These are phyloP conservation scores for Marchantia paleacea DNA, from an alignment of 225 moss, liverwort and hornwort species.

Conservation along the genomic window DNA sequence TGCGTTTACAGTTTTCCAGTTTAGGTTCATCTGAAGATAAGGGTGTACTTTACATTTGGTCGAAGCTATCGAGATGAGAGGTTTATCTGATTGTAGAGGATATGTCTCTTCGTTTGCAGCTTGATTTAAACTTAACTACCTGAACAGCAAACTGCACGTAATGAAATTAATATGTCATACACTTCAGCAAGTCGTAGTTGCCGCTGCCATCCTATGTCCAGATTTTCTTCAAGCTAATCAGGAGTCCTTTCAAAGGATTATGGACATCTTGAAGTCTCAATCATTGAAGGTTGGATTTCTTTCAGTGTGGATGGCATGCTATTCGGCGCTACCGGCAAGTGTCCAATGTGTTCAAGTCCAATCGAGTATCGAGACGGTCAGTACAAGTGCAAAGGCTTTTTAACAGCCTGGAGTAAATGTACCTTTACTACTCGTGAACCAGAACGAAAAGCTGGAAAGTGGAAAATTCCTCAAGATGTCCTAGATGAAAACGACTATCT, in stretches of 20 bases:
- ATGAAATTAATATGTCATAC: neutral
- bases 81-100: neutral
- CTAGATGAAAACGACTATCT: constrained; percentile 57
- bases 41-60: neutral
- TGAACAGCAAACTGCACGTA: neutral
- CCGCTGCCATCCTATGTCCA: neutral
- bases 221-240: neutral
- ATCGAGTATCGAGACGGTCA: constrained; percentile 84
- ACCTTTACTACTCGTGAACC: constrained; percentile 63
- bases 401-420: constrained; percentile 96
- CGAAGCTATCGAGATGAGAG: neutral
- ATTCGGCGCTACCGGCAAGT: constrained; percentile 85
- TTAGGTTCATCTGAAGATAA: neutral
- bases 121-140: neutral
- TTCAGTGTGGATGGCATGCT: constrained; percentile 96
- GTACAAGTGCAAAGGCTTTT: constrained; percentile 83
- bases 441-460: constrained; percentile 53
- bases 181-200: neutral
- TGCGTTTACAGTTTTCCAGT: neutral
- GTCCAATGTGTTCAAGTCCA: constrained; percentile 75
- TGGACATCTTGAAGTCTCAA: neutral
- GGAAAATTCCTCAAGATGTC: constrained; percentile 68
- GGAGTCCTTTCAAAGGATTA: neutral
- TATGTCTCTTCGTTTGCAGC: too few species aligned
- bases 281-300: neutral